Evolutionary conservation across 73 alveolate genomes (phyloP).

Genomic region (Paramecium caudatum): DNA sequence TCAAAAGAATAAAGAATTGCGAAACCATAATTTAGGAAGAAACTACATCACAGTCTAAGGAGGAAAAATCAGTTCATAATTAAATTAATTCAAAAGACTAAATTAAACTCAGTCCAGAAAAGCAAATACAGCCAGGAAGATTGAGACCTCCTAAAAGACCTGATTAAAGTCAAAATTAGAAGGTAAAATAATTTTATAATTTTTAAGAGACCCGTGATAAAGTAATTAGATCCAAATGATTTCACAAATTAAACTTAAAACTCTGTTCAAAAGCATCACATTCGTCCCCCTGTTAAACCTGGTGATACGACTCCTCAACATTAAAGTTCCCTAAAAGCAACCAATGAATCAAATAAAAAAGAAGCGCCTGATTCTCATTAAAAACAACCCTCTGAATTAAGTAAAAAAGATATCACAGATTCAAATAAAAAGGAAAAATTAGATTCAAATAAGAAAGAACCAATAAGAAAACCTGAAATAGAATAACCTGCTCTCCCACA

Average conservation of each 20-base stretch:
- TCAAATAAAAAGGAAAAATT: no score
- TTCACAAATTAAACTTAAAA: slow-evolving; percentile 3
- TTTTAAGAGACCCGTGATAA: background rate
- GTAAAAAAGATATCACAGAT: no score
- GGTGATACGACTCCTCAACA: background rate
- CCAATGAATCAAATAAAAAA: background rate
- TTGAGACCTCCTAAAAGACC: slow-evolving; percentile 51
- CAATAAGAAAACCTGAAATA: no score
- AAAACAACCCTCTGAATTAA: no score
- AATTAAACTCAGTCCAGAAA: slow-evolving; percentile 51
- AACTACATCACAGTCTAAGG: background rate
- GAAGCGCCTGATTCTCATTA: no score
- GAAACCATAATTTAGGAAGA: slow-evolving; percentile 32
- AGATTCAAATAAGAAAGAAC: no score
- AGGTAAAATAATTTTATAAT: background rate
- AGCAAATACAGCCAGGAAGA: slow-evolving; percentile 14
- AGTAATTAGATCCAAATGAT: slow-evolving; percentile 19
- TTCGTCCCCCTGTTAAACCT: background rate
- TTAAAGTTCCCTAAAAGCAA: background rate
- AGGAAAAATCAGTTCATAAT: slow-evolving; percentile 22
- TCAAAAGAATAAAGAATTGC: slow-evolving; percentile 39
- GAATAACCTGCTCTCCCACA: background rate
- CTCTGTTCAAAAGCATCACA: background rate
- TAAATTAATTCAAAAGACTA: background rate
- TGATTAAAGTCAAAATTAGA: slow-evolving; percentile 40